phyloP scores from a whole-genome alignment of 306 rosid species.

The Canavalia gladiata region DNA sequence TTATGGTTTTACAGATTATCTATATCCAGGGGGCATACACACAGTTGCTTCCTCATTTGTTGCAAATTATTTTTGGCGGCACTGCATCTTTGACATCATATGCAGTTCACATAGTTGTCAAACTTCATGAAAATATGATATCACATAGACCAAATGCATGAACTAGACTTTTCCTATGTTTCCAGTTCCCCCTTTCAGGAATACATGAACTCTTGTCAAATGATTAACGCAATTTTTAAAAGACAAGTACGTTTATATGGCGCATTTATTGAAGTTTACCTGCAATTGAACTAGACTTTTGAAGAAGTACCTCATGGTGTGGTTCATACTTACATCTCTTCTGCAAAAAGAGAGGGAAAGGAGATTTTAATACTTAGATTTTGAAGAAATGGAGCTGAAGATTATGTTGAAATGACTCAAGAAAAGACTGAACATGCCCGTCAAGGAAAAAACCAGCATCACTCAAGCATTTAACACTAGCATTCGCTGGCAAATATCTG shows the following conservation, averaged over 20 bases:
- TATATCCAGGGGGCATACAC: neutral
- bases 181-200: neutral
- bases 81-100: no score
- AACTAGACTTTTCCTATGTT: no score
- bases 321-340: constrained; percentile 72
- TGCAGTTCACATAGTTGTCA: no score
- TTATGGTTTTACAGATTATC: constrained; percentile 16
- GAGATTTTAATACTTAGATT: neutral
- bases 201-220: neutral
- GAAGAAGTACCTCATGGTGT: constrained; percentile 70
- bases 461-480: constrained; percentile 87
- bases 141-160: neutral
- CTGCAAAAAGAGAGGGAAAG: constrained; percentile 51
- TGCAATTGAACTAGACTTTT: constrained; percentile 75
- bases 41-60: neutral
- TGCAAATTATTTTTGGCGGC: neutral
- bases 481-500: constrained; percentile 67
- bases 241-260: neutral
- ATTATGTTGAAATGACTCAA: constrained; percentile 9
- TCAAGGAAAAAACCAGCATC: constrained; percentile 98
- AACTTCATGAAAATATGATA: neutral
- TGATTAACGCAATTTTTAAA: constrained; percentile 2
- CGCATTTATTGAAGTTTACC: constrained; percentile 56
- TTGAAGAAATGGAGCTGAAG: constrained; percentile 35
- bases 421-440: constrained; percentile 50